These are phyloP conservation scores for Alternaria sp. DNA, from an alignment of 2,329 filamentous ascomycete genomes.

Conservation along the genomic window DNA sequence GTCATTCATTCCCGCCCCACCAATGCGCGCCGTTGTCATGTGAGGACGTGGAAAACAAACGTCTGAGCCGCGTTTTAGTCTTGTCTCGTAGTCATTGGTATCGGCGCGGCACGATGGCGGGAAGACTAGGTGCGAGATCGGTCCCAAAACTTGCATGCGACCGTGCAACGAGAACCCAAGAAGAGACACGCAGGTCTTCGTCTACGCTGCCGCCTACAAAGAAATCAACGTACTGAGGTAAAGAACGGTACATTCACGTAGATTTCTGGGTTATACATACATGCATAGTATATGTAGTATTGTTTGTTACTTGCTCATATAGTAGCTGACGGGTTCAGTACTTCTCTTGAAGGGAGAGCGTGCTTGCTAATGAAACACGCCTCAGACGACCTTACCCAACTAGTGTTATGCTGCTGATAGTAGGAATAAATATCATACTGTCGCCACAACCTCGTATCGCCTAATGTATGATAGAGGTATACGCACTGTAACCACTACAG, in stretches of 20 bases:
- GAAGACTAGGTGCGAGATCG: not conserved
- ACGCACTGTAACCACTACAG: not conserved
- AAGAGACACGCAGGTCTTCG: not conserved
- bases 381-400: not conserved
- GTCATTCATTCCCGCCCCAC: constrained; percentile 32
- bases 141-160: not conserved
- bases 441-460: not conserved
- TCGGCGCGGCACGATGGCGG: not conserved
- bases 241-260: not conserved
- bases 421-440: not conserved
- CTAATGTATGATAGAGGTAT: not conserved
- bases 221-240: not conserved
- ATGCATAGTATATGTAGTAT: not conserved
- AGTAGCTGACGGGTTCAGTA: not conserved
- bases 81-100: constrained; percentile 10
- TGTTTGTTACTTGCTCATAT: not conserved
- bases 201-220: not conserved
- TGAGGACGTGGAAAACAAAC: constrained; percentile 16
- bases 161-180: not conserved
- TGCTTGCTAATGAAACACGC: not conserved
- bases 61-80: constrained; percentile 11
- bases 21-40: constrained; percentile 10
- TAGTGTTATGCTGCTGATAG: not conserved
- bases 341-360: not conserved
- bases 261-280: not conserved